Percentiles rank a stretch among this genome's conserved stretches.
phyloP scores from a whole-genome alignment of 208 protist genomes.

The Eutreptiella sp. region DNA sequence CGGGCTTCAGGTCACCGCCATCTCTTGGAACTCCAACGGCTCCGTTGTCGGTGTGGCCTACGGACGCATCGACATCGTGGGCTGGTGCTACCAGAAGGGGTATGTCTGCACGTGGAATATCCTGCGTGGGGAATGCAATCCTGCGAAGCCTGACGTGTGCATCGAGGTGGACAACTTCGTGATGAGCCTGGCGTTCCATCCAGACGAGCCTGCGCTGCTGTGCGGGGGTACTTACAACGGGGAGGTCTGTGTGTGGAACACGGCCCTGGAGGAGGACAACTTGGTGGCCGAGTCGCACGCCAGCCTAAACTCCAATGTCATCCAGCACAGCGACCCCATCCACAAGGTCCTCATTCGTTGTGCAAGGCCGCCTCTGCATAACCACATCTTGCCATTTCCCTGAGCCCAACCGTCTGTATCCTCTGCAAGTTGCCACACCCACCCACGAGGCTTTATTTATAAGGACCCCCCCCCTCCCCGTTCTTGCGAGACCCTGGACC shows the following conservation, averaged over 20 bases:
- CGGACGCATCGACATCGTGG: constrained; percentile 65
- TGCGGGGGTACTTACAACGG: constrained; percentile 78
- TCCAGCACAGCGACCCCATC: constrained; percentile 64
- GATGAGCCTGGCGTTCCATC: constrained; percentile 74
- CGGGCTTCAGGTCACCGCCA: constrained; percentile 55
- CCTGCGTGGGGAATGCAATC: constrained; percentile 46
- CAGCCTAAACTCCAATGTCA: no score
- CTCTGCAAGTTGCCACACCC: no score
- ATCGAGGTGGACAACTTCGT: constrained; percentile 65
- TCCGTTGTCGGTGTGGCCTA: constrained; percentile 73
- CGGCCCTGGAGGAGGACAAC: constrained; percentile 42
- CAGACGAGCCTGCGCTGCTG: constrained; percentile 54
- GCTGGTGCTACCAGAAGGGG: constrained; percentile 71
- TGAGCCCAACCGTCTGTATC: no score
- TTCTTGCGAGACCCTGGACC: no score
- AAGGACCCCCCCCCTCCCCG: no score
- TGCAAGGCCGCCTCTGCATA: constrained; percentile 38
- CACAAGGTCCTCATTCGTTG: constrained; percentile 54
- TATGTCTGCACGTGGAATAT: constrained; percentile 75
- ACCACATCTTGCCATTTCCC: no score
- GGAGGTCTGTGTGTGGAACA: constrained; percentile 59
- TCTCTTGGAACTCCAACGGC: constrained; percentile 72
- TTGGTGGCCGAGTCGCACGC: constrained; percentile 26
- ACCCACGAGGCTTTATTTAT: no score
- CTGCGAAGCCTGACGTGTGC: constrained; percentile 54